Evolutionary conservation across 2,329 filamentous ascomycete species (phyloP).

Genomic region (Cytospora chrysosperma): DNA sequence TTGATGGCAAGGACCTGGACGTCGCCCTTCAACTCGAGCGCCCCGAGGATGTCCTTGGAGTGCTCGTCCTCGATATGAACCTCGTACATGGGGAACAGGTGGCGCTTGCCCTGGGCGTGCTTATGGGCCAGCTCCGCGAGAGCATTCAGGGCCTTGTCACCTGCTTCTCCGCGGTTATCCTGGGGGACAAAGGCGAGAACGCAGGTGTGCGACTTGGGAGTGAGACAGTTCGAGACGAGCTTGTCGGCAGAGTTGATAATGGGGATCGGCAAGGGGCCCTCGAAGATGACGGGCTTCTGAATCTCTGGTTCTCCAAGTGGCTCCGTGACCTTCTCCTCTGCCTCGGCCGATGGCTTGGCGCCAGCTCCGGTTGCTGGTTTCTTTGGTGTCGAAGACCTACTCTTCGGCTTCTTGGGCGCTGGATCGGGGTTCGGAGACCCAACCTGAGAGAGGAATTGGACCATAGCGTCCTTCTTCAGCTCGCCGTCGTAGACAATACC

Average conservation of each 20-base stretch:
- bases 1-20: conserved; percentile 81
- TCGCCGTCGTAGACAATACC: conserved; percentile 76
- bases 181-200: conserved; percentile 71
- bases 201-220: conserved; percentile 75
- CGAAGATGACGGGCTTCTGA: conserved; percentile 49
- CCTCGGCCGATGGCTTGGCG: conserved; percentile 36
- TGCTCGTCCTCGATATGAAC: conserved; percentile 64
- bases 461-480: conserved; percentile 78
- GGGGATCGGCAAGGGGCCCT: conserved; percentile 62
- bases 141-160: conserved; percentile 58
- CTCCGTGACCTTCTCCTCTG: conserved; percentile 40
- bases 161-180: conserved; percentile 45
- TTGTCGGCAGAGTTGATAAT: conserved; percentile 62
- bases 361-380: conserved; percentile 42
- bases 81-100: conserved; percentile 81
- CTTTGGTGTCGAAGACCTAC: conserved; percentile 41
- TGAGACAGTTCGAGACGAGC: conserved; percentile 71
- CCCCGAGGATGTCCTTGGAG: conserved; percentile 52
- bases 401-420: conserved; percentile 48
- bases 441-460: conserved; percentile 78
- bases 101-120: conserved; percentile 62
- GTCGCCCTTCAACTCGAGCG: conserved; percentile 59
- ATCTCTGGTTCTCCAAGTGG: conserved; percentile 45
- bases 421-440: conserved; percentile 79
- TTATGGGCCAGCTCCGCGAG: conserved; percentile 76